Evolutionary conservation across 768 basidiomycete species (phyloP), one percentile per base, ranked within the genome.

Genomic region (Boletus eberwhitei): DNA sequence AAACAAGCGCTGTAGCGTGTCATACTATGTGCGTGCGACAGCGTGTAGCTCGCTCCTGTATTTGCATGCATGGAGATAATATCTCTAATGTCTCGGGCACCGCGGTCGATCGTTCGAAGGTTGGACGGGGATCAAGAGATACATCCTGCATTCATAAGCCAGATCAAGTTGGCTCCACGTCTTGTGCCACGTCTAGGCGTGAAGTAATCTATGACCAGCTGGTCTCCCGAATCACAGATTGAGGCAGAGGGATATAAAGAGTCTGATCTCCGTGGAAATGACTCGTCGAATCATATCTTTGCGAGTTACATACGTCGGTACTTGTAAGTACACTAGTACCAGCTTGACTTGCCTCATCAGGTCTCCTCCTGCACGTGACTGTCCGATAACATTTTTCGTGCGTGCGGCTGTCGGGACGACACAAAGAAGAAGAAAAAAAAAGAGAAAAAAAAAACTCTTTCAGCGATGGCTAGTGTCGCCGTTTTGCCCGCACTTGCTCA

Each of bases 401-500:
- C 46, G 38, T 26, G 53, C 24, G 19, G 19, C 9, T 17, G 41
- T 45, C 21, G 50, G 47, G 17, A 21, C n/a, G 19, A 31, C 29
- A 21, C 36, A 43, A 24, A 35, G 17, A n/a, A 9, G 22, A 19
- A 39, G 16, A 26, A 5, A 14, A 54, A 34, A 35, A 16, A 36
- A 2, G n/a, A n/a, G n/a, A 14, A 32, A 40, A 39, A 36, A 29
- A 34, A 29, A n/a, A 17, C 8, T 29, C 21, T 26, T 34, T 8
- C 32, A 50, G 50, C 41, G 36, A 69, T 71, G 68, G 63, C 65
- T 24, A 67, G 26, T 17, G 58, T 59, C 32, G 52, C 59, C n/a
- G 53, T 67, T n/a, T 38, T 70, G 3, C 68, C 69, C 8, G 50
- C 71, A 3, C 63, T 72, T 7, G 58, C 68, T 5, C 40, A 45